These are phyloP conservation scores for Dryas integrifolia DNA, from an alignment of 331 rosid genomes.

Conservation along the genomic window DNA sequence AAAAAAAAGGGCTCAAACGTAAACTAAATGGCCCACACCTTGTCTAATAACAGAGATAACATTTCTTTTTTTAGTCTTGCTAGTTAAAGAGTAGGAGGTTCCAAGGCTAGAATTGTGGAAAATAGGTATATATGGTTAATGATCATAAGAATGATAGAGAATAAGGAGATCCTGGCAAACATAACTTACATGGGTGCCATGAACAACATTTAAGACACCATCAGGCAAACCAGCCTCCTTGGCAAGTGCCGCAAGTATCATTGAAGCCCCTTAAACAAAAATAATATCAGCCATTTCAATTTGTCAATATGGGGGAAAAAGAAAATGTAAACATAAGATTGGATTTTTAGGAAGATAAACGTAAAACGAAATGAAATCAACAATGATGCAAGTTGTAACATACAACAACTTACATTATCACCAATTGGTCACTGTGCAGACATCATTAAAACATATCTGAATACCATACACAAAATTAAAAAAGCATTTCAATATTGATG, in stretches of 20 bases:
- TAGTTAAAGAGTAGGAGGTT: background rate
- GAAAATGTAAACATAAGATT: conserved; percentile 8
- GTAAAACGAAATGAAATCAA: background rate
- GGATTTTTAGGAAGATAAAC: conserved; percentile 6
- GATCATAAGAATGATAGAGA: background rate
- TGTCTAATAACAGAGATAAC: background rate
- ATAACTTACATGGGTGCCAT: conserved; percentile 55
- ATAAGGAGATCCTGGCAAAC: conserved; percentile 1
- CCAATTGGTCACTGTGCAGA: background rate
- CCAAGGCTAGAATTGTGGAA: background rate
- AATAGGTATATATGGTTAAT: background rate
- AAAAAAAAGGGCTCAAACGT: background rate
- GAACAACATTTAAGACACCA: conserved; percentile 64
- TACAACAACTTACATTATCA: conserved; percentile 2
- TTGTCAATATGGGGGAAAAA: conserved; percentile 3
- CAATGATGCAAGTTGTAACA: conserved; percentile 1
- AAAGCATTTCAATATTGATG: background rate
- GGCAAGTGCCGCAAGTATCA: conserved; percentile 59
- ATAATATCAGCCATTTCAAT: conserved; percentile 4
- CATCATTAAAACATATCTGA: background rate
- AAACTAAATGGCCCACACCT: background rate
- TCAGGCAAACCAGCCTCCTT: conserved; percentile 69
- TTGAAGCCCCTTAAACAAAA: conserved; percentile 51
- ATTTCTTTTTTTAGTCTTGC: background rate
- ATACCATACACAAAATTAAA: background rate